Base-by-base conservation (phyloP, 202 grass and related monocot species). In the Hordeum pubiflorum region DNA sequence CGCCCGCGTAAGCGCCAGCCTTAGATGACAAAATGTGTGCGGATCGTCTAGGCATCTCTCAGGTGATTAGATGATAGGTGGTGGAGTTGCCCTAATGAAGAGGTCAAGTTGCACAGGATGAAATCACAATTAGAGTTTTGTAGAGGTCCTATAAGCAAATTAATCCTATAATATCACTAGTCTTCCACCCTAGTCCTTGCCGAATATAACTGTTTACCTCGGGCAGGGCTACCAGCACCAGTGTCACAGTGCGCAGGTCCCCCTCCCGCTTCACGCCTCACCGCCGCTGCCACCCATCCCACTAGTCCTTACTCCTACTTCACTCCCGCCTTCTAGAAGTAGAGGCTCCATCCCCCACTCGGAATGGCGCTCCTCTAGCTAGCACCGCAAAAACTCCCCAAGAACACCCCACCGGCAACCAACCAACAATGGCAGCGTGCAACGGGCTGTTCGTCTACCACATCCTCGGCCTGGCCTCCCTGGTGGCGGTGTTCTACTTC, bases 391-490 rank as follows among this genome's bases (percentile, higher is more conserved):
- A 66, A 10, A 23, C 52, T 52, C 22, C n/a, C 69, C 29, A 17
- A 32, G 48, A 79, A 66, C 69, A 29, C 38, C 12, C 12, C 56
- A 14, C 73, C 72, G 56, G 48, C 79, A 1, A 13, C 80, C 84
- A 1, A 50, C 78, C 84, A 1, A 50, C 78, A 90, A 94, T 94
- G 92, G 74, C 81, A 37, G 59, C 67, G 9, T 83, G 79, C 85
- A 83, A 89, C 79, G 86, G 86, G n/a, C 57, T 87, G 74, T 79
- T 88, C 39, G 40, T 86, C 61, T 97, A 90, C 86, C 85, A 94
- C 41, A 54, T 91, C 71, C 81, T 97, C 10, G 94, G 91, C 17
- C 72, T 94, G 32, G 83, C 72, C 12, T 75, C 77, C 78, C 90
- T 68, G 31, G 67, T 82, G 43, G 91, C 89, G 29, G 75, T 97